Base-by-base conservation (phyloP, 768 basidiomycete species). In the Lactarius deliciosus region DNA sequence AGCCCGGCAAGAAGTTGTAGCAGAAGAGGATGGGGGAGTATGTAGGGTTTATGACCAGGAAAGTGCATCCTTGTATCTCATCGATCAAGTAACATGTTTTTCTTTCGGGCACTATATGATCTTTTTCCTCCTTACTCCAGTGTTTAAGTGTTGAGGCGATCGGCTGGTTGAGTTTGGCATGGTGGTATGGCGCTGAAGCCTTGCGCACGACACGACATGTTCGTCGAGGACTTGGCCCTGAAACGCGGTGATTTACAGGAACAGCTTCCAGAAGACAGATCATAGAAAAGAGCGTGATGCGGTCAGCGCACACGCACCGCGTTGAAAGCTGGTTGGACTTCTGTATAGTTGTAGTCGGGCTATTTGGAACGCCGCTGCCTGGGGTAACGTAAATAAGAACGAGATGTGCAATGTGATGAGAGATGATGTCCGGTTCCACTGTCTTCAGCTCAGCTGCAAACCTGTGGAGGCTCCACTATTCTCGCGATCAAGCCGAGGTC, bases 331-430 rank as follows among this genome's bases (percentile, higher is more conserved):
- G 61, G 60, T 34, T 70, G 66, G 34, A 82, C 69, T 15, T 72
- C 68, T 30, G 70, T 61, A 70, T 76, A 74, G 45, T 41, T 38
- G 1, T 38, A 38, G 36, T 38, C 32, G 32, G 32, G 32, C 32
- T 32, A 79, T 66, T 1, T 77, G 76, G 75, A 81, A 81, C 13
- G 77, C 73, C 0, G 72, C 77, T 1, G 79, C 80, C 79, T 80
- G 64, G 5, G 38, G 5, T 5, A 40, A 40, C 15, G 38, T 11
- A 30, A 18, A n/a, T 56, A 20, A 60, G 1, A 2, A 32, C 1
- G 20, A 45, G 18, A 38, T 20, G 16, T 38, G 11, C 36, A 34
- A 9, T 13, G 36, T 22, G 16, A 61, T 2, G 47, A 3, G 30
- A 15, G 25, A 38, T 9, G 4, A 25, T 13, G 38, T 20, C n/a